phyloP scores from a whole-genome alignment of 2,329 filamentous ascomycete species.

The Hymenoscyphus albidus region DNA sequence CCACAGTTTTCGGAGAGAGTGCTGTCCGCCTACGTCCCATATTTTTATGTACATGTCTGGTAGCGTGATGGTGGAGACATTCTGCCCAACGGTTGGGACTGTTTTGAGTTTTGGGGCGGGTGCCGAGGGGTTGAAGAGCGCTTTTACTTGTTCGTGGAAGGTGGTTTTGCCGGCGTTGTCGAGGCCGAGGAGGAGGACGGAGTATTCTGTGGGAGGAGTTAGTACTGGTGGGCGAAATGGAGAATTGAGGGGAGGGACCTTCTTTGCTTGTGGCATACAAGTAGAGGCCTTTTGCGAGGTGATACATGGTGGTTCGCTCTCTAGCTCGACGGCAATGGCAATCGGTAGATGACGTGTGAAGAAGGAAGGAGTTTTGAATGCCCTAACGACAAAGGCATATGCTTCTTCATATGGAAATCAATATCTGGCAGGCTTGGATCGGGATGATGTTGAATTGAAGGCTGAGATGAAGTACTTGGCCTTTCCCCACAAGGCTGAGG shows the following conservation, averaged over 20 bases:
- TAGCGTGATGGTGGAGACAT: conserved; percentile 85
- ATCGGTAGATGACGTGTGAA: background rate
- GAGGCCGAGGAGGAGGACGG: conserved; percentile 90
- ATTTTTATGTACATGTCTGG: conserved; percentile 97
- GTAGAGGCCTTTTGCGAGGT: conserved; percentile 92
- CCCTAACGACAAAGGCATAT: conserved; percentile 6
- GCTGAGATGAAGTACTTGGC: conserved; percentile 1
- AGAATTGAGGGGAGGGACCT: conserved; percentile 48
- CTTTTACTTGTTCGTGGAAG: conserved; percentile 93
- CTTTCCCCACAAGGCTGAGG: conserved; percentile 12
- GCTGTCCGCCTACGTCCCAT: conserved; percentile 96
- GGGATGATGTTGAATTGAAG: background rate
- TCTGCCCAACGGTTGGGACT: conserved; percentile 95
- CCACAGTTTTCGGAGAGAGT: conserved; percentile 85
- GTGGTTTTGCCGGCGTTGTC: conserved; percentile 99
- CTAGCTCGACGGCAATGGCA: background rate
- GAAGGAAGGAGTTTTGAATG: conserved; percentile 7
- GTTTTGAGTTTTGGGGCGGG: conserved; percentile 72
- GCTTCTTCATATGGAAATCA: conserved; percentile 8
- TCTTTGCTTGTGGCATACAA: conserved; percentile 96
- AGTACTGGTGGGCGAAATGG: conserved; percentile 5
- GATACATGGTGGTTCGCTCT: conserved; percentile 64
- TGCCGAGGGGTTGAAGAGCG: conserved; percentile 66
- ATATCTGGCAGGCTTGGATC: background rate
- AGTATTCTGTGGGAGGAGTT: conserved; percentile 68